phyloP scores from a whole-genome alignment of 768 basidiomycete genomes.

The Trichaptum fuscoviolaceum region DNA sequence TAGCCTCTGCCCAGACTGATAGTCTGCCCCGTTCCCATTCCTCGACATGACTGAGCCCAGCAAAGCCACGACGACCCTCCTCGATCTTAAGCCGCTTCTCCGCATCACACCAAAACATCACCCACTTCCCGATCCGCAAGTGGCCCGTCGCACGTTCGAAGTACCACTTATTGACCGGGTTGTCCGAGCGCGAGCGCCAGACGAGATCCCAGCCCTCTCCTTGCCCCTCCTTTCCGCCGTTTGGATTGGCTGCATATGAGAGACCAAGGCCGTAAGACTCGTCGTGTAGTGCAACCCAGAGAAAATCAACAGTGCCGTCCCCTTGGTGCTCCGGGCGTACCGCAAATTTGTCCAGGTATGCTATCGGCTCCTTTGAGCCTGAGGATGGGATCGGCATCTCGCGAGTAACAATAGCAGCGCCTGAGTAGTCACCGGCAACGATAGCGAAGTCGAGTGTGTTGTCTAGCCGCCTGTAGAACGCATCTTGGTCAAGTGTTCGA shows the following conservation, averaged over 20 bases:
- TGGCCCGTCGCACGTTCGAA: conserved; percentile 95
- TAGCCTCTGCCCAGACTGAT: conserved; percentile 59
- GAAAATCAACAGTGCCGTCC: conserved; percentile 97
- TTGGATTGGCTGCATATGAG: conserved; percentile 90
- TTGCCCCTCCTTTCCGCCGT: conserved; percentile 84
- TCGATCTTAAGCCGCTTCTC: conserved; percentile 77
- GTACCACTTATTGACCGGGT: conserved; percentile 99
- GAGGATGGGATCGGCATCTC: conserved; percentile 26
- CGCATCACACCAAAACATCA: conserved; percentile 97
- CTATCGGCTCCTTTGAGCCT: conserved; percentile 41
- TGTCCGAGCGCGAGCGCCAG: conserved; percentile 90
- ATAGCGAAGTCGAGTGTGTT: conserved; percentile 83
- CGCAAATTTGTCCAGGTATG: conserved; percentile 98
- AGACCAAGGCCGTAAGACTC: conserved; percentile 96
- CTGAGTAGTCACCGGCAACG: conserved; percentile 91
- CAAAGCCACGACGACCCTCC: conserved; percentile 56
- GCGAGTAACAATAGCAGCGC: conserved; percentile 87
- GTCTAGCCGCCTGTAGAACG: conserved; percentile 79
- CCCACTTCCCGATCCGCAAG: conserved; percentile 79
- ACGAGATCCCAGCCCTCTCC: conserved; percentile 93
- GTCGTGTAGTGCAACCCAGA: conserved; percentile 98
- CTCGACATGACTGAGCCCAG: conserved; percentile 67
- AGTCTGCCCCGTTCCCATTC: conserved; percentile 73
- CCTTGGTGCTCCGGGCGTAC: conserved; percentile 93
- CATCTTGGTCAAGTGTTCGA: conserved; percentile 58